A percentile compares a stretch with the other conserved stretches of the same genome.
Conservation (phyloP, 1,284 basidiomycete species). For the Boletus sp. region DNA sequence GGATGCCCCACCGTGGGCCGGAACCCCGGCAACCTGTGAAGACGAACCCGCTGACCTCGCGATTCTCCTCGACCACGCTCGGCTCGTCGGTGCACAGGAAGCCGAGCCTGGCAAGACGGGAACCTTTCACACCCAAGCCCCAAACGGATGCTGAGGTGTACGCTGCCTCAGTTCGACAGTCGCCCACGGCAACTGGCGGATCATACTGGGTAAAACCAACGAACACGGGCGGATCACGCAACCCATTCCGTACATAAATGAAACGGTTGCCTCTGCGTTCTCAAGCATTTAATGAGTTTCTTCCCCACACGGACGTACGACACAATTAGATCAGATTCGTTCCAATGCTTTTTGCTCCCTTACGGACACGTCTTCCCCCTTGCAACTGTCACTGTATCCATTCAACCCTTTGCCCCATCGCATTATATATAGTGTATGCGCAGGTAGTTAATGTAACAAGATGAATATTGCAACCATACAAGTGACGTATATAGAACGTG, state of each 20-base stretch:
- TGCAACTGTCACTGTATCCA: conserved; percentile 27
- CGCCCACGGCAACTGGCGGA: conserved; percentile 17
- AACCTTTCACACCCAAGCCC: conserved; percentile 27
- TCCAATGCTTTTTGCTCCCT: conserved; percentile 2
- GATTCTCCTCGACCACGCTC: conserved; percentile 45
- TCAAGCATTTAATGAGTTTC: conserved; percentile 6
- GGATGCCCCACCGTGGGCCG: conserved; percentile 51
- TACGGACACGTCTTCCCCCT: conserved; percentile 7
- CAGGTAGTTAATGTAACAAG: conserved; percentile 27
- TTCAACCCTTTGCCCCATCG: conserved; percentile 6
- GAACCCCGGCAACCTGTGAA: conserved; percentile 67
- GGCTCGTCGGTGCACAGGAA: conserved; percentile 30
- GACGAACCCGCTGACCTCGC: conserved; percentile 41
- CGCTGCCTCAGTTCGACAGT: conserved; percentile 43
- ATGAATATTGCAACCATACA: neutral
- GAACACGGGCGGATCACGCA: conserved; percentile 42
- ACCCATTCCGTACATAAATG: conserved; percentile 49
- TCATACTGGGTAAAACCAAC: conserved; percentile 33
- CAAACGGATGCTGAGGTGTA: conserved; percentile 60
- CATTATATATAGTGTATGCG: conserved; percentile 16
- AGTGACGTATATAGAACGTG: conserved; percentile 15
- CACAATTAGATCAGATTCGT: conserved; percentile 18
- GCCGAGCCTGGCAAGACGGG: conserved; percentile 26
- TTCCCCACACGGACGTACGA: conserved; percentile 21
- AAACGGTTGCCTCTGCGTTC: conserved; percentile 15